Evolutionary conservation across 768 basidiomycete species (phyloP).

Genomic region (Coprinopsis strossmayeri): DNA sequence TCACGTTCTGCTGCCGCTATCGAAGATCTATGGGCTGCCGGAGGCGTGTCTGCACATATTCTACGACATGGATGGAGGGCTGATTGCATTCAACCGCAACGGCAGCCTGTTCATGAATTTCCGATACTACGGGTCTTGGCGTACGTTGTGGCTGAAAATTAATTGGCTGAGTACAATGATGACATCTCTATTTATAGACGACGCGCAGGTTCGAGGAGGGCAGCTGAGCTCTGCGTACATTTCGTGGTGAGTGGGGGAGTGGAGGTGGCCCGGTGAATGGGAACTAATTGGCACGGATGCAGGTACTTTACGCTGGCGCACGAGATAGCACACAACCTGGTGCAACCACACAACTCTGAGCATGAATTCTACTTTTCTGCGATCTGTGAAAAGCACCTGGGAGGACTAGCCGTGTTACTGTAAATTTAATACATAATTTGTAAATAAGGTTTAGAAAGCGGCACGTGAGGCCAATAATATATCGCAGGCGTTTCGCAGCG

Average conservation of each 20-base stretch:
- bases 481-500: too few relatives aligned
- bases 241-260: constrained; percentile 64
- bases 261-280: too few relatives aligned
- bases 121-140: constrained; percentile 82
- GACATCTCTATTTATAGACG: constrained; percentile 42
- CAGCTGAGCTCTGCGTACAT: constrained; percentile 58
- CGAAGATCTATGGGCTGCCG: constrained; percentile 68
- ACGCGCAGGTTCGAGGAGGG: constrained; percentile 53
- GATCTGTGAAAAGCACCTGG: constrained; percentile 67
- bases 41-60: constrained; percentile 78
- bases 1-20: constrained; percentile 57
- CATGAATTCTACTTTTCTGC: constrained; percentile 95
- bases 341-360: constrained; percentile 81
- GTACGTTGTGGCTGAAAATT: constrained; percentile 38
- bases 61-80: constrained; percentile 68
- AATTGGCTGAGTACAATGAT: neutral
- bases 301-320: constrained; percentile 93
- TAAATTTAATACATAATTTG: neutral
- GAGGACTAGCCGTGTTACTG: constrained; percentile 25
- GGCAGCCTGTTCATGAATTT: constrained; percentile 87
- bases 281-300: too few relatives aligned
- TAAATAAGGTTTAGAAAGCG: neutral
- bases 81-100: constrained; percentile 91
- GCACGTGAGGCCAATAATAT: too few relatives aligned
- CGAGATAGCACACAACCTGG: constrained; percentile 89